Evolutionary conservation across 176 grass and related monocot genomes (phyloP).

Genomic region (Carex parvula): DNA sequence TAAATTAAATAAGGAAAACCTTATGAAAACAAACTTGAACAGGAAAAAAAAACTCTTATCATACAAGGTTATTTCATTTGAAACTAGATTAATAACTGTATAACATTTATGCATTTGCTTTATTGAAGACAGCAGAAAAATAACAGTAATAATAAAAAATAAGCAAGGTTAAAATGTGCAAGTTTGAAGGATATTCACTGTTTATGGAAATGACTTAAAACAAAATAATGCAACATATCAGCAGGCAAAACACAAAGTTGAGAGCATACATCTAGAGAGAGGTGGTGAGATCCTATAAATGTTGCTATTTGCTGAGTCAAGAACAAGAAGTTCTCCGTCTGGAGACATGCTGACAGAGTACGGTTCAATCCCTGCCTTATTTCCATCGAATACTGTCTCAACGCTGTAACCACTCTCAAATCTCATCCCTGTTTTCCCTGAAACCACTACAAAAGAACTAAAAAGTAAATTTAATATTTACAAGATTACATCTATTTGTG

Average conservation of each 20-base stretch:
- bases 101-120: background rate
- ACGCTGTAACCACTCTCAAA: slow-evolving; percentile 95
- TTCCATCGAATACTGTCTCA: slow-evolving; percentile 97
- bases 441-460: slow-evolving; percentile 40
- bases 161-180: background rate
- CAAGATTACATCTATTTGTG: background rate
- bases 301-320: slow-evolving; percentile 96
- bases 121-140: background rate
- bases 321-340: slow-evolving; percentile 77
- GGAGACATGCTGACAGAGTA: slow-evolving; percentile 73
- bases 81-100: background rate
- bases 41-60: background rate
- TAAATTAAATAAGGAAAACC: background rate
- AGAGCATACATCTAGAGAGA: slow-evolving; percentile 71
- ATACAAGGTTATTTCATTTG: background rate
- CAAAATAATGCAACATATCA: background rate
- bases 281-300: slow-evolving; percentile 82
- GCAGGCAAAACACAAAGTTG: slow-evolving; percentile 17
- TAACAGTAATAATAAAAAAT: background rate
- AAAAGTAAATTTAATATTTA: background rate
- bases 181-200: background rate
- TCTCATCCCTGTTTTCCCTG: slow-evolving; percentile 70
- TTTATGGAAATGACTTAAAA: background rate
- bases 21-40: background rate
- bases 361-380: slow-evolving; percentile 91